phyloP scores from a whole-genome alignment of 2,329 filamentous ascomycete species.

The Peltaster fructicola region DNA sequence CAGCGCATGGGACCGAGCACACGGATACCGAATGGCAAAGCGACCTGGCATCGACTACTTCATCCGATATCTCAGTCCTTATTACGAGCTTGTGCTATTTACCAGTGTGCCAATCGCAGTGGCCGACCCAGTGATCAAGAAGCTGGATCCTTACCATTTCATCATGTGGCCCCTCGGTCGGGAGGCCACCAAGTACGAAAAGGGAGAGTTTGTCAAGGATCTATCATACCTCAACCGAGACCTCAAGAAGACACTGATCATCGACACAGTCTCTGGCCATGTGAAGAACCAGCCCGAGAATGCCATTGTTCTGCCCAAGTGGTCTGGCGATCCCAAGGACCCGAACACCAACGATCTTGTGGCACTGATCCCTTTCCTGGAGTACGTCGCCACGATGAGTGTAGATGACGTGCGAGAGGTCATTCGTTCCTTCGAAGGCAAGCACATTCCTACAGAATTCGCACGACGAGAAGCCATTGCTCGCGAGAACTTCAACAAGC shows the following conservation, averaged over 20 bases:
- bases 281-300: constrained; percentile 90
- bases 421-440: constrained; percentile 42
- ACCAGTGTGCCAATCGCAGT: constrained; percentile 71
- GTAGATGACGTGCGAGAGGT: constrained; percentile 67
- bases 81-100: constrained; percentile 95
- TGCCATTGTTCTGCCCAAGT: constrained; percentile 77
- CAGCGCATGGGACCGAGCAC: constrained; percentile 83
- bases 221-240: constrained; percentile 96
- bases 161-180: constrained; percentile 90
- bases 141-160: constrained; percentile 87
- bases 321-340: constrained; percentile 70
- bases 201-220: constrained; percentile 95
- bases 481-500: constrained; percentile 67
- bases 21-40: constrained; percentile 92
- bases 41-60: constrained; percentile 94
- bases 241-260: constrained; percentile 82
- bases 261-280: constrained; percentile 71
- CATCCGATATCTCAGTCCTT: constrained; percentile 86
- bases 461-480: constrained; percentile 72
- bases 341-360: constrained; percentile 52
- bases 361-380: constrained; percentile 82
- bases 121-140: constrained; percentile 75
- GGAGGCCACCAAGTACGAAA: constrained; percentile 92
- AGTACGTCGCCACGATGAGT: constrained; percentile 91
- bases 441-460: constrained; percentile 79